These are phyloP conservation scores for Penicillium concentricum DNA, from an alignment of 2,329 filamentous ascomycete species.

Conservation along the genomic window DNA sequence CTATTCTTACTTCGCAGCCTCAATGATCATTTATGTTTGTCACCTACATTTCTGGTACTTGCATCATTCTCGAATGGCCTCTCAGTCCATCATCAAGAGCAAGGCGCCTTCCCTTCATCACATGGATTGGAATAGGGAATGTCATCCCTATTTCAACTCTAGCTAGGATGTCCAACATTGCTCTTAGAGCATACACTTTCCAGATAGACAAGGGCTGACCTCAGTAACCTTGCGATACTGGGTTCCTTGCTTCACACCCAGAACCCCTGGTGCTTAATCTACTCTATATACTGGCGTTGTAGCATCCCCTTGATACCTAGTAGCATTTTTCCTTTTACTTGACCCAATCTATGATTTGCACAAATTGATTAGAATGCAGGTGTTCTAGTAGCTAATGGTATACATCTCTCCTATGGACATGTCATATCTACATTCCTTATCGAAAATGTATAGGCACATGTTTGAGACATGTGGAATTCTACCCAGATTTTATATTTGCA, in stretches of 20 bases:
- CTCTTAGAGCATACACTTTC: neutral
- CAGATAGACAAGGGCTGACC: neutral
- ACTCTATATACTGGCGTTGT: conserved; percentile 15
- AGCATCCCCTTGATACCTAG: conserved; percentile 19
- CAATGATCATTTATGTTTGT: conserved; percentile 4
- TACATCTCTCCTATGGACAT: neutral
- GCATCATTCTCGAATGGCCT: conserved; percentile 5
- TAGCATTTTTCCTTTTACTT: conserved; percentile 10
- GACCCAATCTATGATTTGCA: neutral
- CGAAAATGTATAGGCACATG: conserved; percentile 3
- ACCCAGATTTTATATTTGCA: conserved; percentile 2
- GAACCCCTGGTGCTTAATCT: conserved; percentile 19
- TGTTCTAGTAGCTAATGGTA: neutral
- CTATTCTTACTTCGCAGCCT: neutral
- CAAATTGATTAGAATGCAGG: neutral
- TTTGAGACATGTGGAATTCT: conserved; percentile 18
- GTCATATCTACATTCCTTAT: conserved; percentile 1
- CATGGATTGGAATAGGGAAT: neutral
- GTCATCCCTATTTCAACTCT: neutral
- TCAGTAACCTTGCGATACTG: conserved; percentile 11
- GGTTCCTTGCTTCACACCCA: conserved; percentile 15
- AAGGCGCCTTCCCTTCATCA: neutral
- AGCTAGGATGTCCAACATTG: neutral
- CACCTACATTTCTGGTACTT: conserved; percentile 8
- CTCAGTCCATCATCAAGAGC: neutral